phyloP scores from a whole-genome alignment of 2,329 filamentous ascomycete species.

The Stagonosporopsis vannaccii region DNA sequence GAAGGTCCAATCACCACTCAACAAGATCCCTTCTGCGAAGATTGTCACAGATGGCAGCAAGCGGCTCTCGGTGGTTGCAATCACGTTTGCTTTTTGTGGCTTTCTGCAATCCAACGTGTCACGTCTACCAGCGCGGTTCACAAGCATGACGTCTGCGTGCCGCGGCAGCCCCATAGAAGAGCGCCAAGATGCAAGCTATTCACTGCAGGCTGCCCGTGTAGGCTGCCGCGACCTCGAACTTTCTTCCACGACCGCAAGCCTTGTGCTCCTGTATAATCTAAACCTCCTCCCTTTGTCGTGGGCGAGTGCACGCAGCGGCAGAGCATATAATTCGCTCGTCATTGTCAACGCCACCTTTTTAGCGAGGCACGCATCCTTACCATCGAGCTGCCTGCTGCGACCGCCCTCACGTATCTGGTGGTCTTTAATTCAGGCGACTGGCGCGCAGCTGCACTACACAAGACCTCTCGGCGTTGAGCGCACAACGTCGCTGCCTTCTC shows the following conservation, averaged over 20 bases:
- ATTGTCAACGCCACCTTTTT: constrained; percentile 43
- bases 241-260: constrained; percentile 9
- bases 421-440: constrained; percentile 28
- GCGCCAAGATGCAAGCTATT: constrained; percentile 13
- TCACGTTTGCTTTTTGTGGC: constrained; percentile 1
- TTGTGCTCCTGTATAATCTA: constrained; percentile 7
- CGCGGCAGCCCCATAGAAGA: constrained; percentile 12
- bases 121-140: constrained; percentile 5
- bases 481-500: constrained; percentile 10
- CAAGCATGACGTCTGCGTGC: constrained; percentile 14
- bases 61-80: background rate
- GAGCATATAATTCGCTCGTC: constrained; percentile 6
- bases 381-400: constrained; percentile 23
- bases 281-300: constrained; percentile 1
- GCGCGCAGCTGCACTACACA: constrained; percentile 25
- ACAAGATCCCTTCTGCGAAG: background rate
- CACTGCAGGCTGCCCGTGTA: constrained; percentile 15
- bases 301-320: constrained; percentile 4
- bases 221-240: constrained; percentile 6
- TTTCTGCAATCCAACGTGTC: background rate
- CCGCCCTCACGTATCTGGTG: constrained; percentile 20
- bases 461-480: constrained; percentile 8
- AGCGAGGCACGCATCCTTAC: constrained; percentile 41
- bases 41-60: background rate
- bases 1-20: constrained; percentile 10